Percentiles rank a stretch among this genome's conserved stretches.
phyloP scores from a whole-genome alignment of 2,329 filamentous ascomycete genomes.

The Talaromyces piceae region DNA sequence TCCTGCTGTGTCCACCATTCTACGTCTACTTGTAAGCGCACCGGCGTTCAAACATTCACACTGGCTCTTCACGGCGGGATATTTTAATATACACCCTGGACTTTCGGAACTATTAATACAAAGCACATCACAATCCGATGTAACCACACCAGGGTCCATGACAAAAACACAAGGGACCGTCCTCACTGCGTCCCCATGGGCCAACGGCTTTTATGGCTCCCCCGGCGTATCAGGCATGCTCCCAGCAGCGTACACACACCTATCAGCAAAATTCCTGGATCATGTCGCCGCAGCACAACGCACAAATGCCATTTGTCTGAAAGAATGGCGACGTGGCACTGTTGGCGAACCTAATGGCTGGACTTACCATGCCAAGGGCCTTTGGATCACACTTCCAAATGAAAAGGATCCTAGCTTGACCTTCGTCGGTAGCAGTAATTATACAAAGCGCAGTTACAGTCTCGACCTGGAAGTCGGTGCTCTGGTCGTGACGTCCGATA shows the following conservation, averaged over 20 bases:
- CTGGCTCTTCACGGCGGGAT: slow-evolving; percentile 96
- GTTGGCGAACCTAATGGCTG: slow-evolving; percentile 77
- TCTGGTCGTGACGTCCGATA: slow-evolving; percentile 72
- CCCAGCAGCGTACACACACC: slow-evolving; percentile 83
- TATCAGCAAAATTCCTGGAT: slow-evolving; percentile 73
- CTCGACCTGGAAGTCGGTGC: slow-evolving; percentile 87
- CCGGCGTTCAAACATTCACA: slow-evolving; percentile 57
- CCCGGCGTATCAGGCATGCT: slow-evolving; percentile 83
- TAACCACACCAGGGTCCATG: slow-evolving; percentile 12
- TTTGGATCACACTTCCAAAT: slow-evolving; percentile 67
- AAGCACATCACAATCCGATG: slow-evolving; percentile 45
- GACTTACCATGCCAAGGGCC: slow-evolving; percentile 96
- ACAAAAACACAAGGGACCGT: slow-evolving; percentile 60
- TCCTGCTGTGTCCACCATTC: slow-evolving; percentile 67
- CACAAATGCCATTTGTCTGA: slow-evolving; percentile 58
- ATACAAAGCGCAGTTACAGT: slow-evolving; percentile 87
- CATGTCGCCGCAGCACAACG: slow-evolving; percentile 48
- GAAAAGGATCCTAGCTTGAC: slow-evolving; percentile 65
- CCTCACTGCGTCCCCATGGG: slow-evolving; percentile 84
- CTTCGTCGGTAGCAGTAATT: slow-evolving; percentile 87
- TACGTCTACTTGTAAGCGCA: slow-evolving; percentile 59
- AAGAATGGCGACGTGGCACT: slow-evolving; percentile 80
- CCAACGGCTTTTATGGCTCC: slow-evolving; percentile 91
- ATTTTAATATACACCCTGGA: slow-evolving; percentile 91
- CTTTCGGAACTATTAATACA: slow-evolving; percentile 72